Evolutionary conservation across 441 rosid genomes (phyloP), one percentile per base, ranked within the genome.

Genomic region (Pelargonium myrrhifolium): DNA sequence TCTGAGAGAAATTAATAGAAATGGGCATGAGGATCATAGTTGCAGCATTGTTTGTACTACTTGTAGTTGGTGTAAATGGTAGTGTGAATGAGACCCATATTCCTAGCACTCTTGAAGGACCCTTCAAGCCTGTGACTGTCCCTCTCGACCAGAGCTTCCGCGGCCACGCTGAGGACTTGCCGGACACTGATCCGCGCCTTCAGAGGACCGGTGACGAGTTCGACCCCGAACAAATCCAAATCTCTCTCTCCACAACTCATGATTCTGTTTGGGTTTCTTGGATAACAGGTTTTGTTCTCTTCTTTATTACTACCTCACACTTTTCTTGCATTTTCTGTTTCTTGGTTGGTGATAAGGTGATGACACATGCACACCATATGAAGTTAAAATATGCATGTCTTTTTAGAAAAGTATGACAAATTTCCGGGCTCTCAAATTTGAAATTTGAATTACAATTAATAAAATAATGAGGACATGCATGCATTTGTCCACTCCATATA

Each of bases 241-340:
- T 93, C 61, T 86, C 98, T 63, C 92, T 90, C 18, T 88, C 97
- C 37, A 51, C 82, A 21, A 67, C 35, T 55, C 62, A 76, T 78
- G 79, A 84, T 74, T 85, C 97, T 3, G 79, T 85, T 62, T 90
- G 90, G 93, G 74, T 90, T 65, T 90, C 98, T 68, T 93, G 98
- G 98, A 72, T 90, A 66, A 90, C 98, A 75, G 97, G 97, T 77
- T 31, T 6, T 14, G 10, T 12, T 65, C 65, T n/a, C n/a, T n/a
- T n/a, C n/a, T n/a, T n/a, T n/a, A n/a, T 31, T 62, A 55, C 22
- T 51, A 0, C 5, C 6, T 63, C 18, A 42, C 47, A 42, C 9
- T 7, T 42, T 64, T 28, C 45, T 28, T 64, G 31, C 3, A 18
- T 20, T 14, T 2, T 63, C 56, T 18, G 8, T 20, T 35, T 66